These are phyloP conservation scores for Sugiyamaella qingdaonensis DNA, from an alignment of 805 yeast genomes.

Conservation along the genomic window DNA sequence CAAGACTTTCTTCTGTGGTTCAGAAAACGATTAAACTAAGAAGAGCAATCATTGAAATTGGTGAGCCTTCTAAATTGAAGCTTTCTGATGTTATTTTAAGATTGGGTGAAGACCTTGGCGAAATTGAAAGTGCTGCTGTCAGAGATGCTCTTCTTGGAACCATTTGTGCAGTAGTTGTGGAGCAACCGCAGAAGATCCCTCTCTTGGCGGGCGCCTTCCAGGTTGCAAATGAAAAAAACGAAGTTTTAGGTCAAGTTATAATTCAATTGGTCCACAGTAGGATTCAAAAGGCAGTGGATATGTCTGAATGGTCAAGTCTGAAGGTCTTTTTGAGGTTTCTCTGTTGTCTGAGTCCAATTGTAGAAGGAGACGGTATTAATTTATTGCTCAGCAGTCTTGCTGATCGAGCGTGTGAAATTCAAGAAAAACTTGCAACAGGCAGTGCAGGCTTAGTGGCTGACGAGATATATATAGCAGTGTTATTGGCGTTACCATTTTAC, in stretches of 20 bases:
- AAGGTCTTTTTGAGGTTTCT: conserved; percentile 70
- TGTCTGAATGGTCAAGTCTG: conserved; percentile 54
- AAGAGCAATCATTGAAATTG: conserved; percentile 50
- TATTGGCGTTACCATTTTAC: conserved; percentile 57
- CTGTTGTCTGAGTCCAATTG: conserved; percentile 59
- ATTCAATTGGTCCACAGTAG: conserved; percentile 65
- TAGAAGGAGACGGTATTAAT: conserved; percentile 47
- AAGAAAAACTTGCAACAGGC: conserved; percentile 32
- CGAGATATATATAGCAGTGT: conserved; percentile 57
- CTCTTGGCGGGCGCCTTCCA: conserved; percentile 65
- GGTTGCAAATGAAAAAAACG: conserved; percentile 59
- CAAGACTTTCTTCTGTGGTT: background rate
- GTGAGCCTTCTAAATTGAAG: conserved; percentile 45
- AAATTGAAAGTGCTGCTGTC: conserved; percentile 49
- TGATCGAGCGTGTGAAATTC: conserved; percentile 53
- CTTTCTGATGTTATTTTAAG: conserved; percentile 24
- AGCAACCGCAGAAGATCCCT: conserved; percentile 88
- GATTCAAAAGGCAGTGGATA: conserved; percentile 52
- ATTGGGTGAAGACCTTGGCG: conserved; percentile 37
- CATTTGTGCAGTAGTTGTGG: conserved; percentile 63
- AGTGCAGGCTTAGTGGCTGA: conserved; percentile 60
- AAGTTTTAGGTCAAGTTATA: conserved; percentile 62
- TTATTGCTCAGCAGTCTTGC: conserved; percentile 52
- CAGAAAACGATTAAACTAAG: conserved; percentile 23
- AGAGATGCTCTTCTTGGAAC: conserved; percentile 59